phyloP scores from a whole-genome alignment of 441 rosid genomes.

The Syzygium malaccense region DNA sequence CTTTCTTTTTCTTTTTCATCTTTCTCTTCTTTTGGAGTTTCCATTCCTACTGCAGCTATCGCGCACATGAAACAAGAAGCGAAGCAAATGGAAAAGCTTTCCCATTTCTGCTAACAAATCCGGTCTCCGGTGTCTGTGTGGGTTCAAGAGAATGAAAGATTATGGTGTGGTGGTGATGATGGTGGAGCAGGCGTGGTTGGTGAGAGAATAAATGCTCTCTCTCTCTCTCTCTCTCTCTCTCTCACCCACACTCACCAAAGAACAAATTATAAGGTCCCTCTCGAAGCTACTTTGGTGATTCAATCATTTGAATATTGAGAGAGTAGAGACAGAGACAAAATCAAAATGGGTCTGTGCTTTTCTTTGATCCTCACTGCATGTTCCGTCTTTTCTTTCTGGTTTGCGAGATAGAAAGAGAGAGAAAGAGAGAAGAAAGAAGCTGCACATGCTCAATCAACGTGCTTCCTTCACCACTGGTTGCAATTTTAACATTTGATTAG shows the following conservation, averaged over 20 bases:
- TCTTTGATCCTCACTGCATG: not conserved
- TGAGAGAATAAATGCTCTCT: slow-evolving; percentile 59
- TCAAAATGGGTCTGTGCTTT: not conserved
- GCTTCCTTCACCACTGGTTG: slow-evolving; percentile 50
- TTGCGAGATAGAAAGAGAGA: slow-evolving; percentile 6
- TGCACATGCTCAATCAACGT: slow-evolving; percentile 34
- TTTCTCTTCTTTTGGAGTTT: not conserved
- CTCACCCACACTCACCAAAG: not conserved
- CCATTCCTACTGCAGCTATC: not conserved
- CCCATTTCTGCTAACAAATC: slow-evolving; percentile 7
- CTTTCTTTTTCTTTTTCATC: not conserved
- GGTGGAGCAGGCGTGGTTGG: slow-evolving; percentile 32
- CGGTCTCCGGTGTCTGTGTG: not conserved
- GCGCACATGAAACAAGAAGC: not conserved
- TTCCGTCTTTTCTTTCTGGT: not conserved
- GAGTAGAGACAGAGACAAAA: not conserved
- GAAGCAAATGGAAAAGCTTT: not conserved
- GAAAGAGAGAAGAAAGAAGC: not conserved
- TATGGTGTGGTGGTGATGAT: slow-evolving; percentile 2
- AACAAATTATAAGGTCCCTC: slow-evolving; percentile 13
- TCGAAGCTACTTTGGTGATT: not conserved
- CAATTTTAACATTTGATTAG: not conserved
- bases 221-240: slow-evolving; percentile 3
- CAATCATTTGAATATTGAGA: not conserved
- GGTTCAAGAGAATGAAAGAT: not conserved